phyloP scores from a whole-genome alignment of 2,329 filamentous ascomycete species.

The Macrophomina phaseolina region DNA sequence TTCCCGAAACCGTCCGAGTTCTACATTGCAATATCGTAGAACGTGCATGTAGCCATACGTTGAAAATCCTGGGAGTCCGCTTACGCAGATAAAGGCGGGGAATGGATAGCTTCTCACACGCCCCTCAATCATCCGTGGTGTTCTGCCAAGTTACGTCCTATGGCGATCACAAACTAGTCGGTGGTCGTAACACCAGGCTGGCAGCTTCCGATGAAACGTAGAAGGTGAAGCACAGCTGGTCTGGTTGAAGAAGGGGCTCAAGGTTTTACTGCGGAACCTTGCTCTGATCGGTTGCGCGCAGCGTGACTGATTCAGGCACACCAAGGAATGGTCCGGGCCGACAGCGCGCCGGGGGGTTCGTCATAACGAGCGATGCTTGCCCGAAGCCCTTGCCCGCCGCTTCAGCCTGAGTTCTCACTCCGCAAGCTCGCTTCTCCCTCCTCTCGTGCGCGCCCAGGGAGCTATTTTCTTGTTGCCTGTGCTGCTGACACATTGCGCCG shows the following conservation, averaged over 20 bases:
- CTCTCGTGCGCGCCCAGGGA: background rate
- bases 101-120: background rate
- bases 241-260: background rate
- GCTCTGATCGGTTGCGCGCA: conserved; percentile 19
- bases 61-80: background rate
- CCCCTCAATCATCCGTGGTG: background rate
- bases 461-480: background rate
- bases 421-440: conserved; percentile 20
- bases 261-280: conserved; percentile 15
- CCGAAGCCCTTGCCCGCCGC: conserved; percentile 11
- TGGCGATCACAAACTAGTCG: background rate
- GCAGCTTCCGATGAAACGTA: background rate
- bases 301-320: conserved; percentile 11
- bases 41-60: background rate
- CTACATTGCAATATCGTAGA: background rate
- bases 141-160: background rate
- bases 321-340: conserved; percentile 18
- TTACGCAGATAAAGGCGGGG: background rate
- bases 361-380: conserved; percentile 13
- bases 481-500: conserved; percentile 22
- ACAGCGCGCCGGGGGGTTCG: conserved; percentile 15
- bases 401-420: conserved; percentile 12
- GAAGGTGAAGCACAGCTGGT: background rate
- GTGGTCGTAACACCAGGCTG: background rate
- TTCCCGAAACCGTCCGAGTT: no score